A percentile compares a stretch with the other conserved stretches of the same genome.
Conservation (phyloP, 208 protist species). For the Herpetomonas muscarum region DNA sequence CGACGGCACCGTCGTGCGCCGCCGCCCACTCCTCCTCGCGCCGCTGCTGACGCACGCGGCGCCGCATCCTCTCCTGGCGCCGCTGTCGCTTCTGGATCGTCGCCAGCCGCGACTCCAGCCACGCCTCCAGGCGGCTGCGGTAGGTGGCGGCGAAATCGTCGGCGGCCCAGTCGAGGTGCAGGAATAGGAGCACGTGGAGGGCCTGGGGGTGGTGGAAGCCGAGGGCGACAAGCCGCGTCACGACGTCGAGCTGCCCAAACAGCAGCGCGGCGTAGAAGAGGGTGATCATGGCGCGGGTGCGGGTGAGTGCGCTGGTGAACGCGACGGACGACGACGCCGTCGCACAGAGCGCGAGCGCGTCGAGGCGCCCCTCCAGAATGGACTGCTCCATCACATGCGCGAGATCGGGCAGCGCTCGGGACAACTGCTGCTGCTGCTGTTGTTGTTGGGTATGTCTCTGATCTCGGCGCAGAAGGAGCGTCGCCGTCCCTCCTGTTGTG, state of each 20-base stretch:
- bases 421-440: slow-evolving; percentile 14
- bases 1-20: no score
- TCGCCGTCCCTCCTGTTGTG: no score
- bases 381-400: slow-evolving; percentile 61
- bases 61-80: no score
- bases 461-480: no score
- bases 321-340: slow-evolving; percentile 55
- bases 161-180: slow-evolving; percentile 25
- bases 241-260: slow-evolving; percentile 55
- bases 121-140: neutral
- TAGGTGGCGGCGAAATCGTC: neutral
- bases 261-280: slow-evolving; percentile 71
- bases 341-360: slow-evolving; percentile 51
- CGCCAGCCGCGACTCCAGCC: neutral
- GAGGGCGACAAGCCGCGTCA: slow-evolving; percentile 41
- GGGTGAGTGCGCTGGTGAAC: slow-evolving; percentile 41
- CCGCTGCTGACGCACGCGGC: no score
- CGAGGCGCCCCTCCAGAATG: slow-evolving; percentile 49
- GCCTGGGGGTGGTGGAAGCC: slow-evolving; percentile 66
- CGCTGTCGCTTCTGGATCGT: slow-evolving; percentile 1
- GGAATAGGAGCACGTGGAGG: slow-evolving; percentile 59
- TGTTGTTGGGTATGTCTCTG: neutral
- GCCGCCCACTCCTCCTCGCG: no score
- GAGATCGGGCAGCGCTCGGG: slow-evolving; percentile 68
- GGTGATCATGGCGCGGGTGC: slow-evolving; percentile 19